Conservation (phyloP, 345 rosid species). For the Lepidium africanum region DNA sequence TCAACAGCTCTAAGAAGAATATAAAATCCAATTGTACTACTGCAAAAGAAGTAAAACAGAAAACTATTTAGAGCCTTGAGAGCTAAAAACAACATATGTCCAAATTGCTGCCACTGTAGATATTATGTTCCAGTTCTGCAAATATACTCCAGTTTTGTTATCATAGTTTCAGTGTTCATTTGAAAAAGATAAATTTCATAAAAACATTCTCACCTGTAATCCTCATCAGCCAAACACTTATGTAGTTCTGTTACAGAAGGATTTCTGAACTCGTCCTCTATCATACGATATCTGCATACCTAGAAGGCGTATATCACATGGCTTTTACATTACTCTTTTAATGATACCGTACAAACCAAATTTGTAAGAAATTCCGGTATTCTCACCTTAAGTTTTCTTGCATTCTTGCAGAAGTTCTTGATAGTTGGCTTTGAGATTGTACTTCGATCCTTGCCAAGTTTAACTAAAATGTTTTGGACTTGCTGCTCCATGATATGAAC, state of each 20-base stretch:
- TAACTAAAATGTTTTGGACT: conserved; percentile 49
- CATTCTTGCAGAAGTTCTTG: conserved; percentile 80
- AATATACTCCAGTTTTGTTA: neutral
- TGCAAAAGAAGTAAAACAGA: conserved; percentile 24
- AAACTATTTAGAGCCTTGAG: neutral
- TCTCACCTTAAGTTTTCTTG: conserved; percentile 84
- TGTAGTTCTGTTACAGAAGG: conserved; percentile 67
- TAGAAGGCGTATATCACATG: conserved; percentile 27
- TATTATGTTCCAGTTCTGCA: neutral
- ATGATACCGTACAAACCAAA: neutral
- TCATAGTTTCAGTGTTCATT: neutral
- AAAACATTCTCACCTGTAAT: conserved; percentile 49
- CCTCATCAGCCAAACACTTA: conserved; percentile 68
- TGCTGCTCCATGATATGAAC: conserved; percentile 61
- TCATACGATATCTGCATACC: conserved; percentile 68
- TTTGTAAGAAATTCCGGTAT: neutral
- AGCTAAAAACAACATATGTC: neutral
- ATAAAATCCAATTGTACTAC: conserved; percentile 67
- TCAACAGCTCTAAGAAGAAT: conserved; percentile 88
- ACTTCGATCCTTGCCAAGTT: conserved; percentile 58
- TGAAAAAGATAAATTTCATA: neutral
- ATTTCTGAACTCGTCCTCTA: conserved; percentile 72
- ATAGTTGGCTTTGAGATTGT: conserved; percentile 59
- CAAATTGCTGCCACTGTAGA: neutral
- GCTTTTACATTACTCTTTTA: neutral